phyloP scores from a whole-genome alignment of 2,329 filamentous ascomycete genomes.

The Xylaria sp. region DNA sequence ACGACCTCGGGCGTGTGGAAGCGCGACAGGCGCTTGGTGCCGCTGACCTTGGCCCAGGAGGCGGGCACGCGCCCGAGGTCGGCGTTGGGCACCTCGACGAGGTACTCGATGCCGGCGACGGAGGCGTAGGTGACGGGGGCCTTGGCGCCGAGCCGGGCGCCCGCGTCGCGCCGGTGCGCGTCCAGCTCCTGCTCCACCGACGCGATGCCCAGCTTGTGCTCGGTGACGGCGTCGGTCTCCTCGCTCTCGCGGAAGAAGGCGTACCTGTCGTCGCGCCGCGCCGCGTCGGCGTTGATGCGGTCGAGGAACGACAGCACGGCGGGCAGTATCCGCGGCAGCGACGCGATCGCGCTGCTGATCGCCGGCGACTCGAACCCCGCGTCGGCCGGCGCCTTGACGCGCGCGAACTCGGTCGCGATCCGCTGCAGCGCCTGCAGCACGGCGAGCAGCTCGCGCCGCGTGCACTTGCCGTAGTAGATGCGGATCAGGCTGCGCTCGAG shows the following conservation, averaged over 20 bases:
- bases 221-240: slow-evolving; percentile 86
- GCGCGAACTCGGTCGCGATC: slow-evolving; percentile 75
- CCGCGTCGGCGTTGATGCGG: slow-evolving; percentile 82
- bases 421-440: slow-evolving; percentile 84
- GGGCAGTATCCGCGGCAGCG: slow-evolving; percentile 75
- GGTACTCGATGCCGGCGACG: slow-evolving; percentile 87
- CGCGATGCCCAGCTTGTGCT: slow-evolving; percentile 89
- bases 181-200: slow-evolving; percentile 88
- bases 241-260: slow-evolving; percentile 85
- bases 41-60: slow-evolving; percentile 92
- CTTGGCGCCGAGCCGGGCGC: slow-evolving; percentile 71
- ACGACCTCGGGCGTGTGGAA: slow-evolving; percentile 95
- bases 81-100: slow-evolving; percentile 86
- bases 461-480: slow-evolving; percentile 97
- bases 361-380: slow-evolving; percentile 73
- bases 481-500: slow-evolving; percentile 91
- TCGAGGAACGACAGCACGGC: slow-evolving; percentile 77
- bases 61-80: slow-evolving; percentile 87
- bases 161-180: slow-evolving; percentile 72
- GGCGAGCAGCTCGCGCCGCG: slow-evolving; percentile 81
- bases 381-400: slow-evolving; percentile 65
- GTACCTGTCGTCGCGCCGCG: slow-evolving; percentile 88
- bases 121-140: slow-evolving; percentile 75
- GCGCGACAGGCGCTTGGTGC: slow-evolving; percentile 87
- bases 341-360: slow-evolving; percentile 71